A percentile compares a stretch with the other conserved stretches of the same genome.
Conservation (phyloP, 257 asterid genomes). For the Forsythia viridissima region DNA sequence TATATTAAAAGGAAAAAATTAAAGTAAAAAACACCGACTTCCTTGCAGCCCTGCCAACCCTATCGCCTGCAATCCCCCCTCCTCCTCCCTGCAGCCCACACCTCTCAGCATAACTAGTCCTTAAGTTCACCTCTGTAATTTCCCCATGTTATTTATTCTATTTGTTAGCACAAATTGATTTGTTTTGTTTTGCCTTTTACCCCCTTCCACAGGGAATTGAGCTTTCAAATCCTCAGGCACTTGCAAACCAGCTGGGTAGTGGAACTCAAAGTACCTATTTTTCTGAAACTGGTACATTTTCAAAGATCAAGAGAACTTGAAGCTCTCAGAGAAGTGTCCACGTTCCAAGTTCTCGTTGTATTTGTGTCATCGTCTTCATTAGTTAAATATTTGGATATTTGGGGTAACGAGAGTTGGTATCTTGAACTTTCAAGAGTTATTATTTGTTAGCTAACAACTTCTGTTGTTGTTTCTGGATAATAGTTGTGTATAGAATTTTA, state of each 20-base stretch:
- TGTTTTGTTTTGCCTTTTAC: neutral
- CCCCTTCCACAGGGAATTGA: slow-evolving; percentile 69
- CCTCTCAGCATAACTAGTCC: neutral
- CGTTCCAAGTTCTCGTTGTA: neutral
- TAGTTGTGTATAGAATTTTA: neutral
- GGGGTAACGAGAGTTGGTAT: no score
- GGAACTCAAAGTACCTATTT: slow-evolving; percentile 93
- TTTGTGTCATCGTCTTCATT: neutral
- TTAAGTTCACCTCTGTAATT: neutral
- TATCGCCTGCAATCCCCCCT: no score
- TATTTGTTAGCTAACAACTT: neutral
- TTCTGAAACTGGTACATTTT: slow-evolving; percentile 89
- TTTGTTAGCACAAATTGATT: neutral
- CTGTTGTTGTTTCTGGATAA: neutral
- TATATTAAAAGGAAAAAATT: neutral
- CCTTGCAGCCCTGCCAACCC: neutral
- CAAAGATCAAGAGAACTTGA: slow-evolving; percentile 77
- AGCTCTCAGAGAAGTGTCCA: neutral
- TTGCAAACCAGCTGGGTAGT: slow-evolving; percentile 68
- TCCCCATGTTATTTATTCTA: neutral
- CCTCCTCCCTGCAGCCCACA: no score
- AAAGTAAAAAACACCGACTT: neutral
- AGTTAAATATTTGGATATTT: neutral
- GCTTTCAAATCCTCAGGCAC: slow-evolving; percentile 92
- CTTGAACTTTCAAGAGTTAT: no score